Conservation (phyloP, 1,139 yeast species). For the Yamadazyma pseudoaaseri region DNA sequence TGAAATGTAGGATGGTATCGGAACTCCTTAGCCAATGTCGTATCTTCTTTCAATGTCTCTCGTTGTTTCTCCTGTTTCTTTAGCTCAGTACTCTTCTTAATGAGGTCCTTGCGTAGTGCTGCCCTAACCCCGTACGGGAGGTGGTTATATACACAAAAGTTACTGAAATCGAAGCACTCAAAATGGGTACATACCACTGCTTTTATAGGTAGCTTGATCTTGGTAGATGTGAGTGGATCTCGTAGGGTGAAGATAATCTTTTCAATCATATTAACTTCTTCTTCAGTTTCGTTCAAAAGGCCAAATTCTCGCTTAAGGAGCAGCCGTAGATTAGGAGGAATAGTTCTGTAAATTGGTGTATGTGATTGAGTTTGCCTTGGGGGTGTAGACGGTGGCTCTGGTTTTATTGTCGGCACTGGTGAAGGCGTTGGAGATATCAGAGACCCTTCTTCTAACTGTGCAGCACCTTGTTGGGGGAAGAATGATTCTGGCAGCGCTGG, state of each 20-base stretch:
- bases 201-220: conserved; percentile 41
- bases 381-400: no score
- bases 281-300: conserved; percentile 19
- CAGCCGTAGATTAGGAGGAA: conserved; percentile 26
- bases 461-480: no score
- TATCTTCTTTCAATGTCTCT: neutral
- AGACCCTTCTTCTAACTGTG: no score
- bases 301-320: conserved; percentile 24
- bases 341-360: conserved; percentile 25
- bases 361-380: no score
- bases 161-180: conserved; percentile 48
- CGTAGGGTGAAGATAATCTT: conserved; percentile 28
- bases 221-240: conserved; percentile 37
- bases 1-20: conserved; percentile 12
- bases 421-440: no score
- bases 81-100: conserved; percentile 24
- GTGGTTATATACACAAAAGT: conserved; percentile 39
- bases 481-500: no score
- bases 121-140: conserved; percentile 30
- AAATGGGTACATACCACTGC: conserved; percentile 39
- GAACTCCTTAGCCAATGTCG: conserved; percentile 10
- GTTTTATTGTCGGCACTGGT: no score
- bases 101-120: conserved; percentile 27
- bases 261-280: conserved; percentile 26
- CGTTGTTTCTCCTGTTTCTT: conserved; percentile 19